phyloP scores from a whole-genome alignment of 2,329 filamentous ascomycete genomes.

The Bipolaris sorokiniana region DNA sequence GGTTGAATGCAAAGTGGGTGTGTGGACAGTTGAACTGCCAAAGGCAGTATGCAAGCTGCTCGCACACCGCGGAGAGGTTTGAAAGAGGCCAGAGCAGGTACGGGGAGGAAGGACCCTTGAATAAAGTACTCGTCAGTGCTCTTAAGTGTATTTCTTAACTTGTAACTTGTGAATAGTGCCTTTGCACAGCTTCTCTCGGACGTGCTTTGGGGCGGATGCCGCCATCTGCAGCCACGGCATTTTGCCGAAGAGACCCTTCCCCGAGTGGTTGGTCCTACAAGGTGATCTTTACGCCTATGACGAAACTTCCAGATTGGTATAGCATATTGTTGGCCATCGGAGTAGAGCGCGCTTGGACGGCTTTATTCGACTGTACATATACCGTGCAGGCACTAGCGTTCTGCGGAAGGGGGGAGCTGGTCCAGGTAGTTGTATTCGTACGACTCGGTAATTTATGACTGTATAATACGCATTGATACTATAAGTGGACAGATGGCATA shows the following conservation, averaged over 20 bases:
- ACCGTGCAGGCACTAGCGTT: background rate
- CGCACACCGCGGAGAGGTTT: no score
- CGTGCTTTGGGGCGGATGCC: background rate
- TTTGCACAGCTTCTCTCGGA: background rate
- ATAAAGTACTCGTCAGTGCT: no score
- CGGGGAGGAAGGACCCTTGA: no score
- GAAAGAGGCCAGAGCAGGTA: no score
- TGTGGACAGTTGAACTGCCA: background rate
- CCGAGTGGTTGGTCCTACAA: background rate
- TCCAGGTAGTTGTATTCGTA: constrained; percentile 6
- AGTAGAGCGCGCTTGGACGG: constrained; percentile 17
- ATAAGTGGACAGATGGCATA: background rate
- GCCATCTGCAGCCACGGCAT: constrained; percentile 12
- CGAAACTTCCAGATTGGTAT: constrained; percentile 10
- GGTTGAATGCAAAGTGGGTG: background rate
- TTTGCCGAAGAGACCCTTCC: constrained; percentile 1
- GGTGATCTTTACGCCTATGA: background rate
- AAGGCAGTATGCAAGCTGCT: background rate
- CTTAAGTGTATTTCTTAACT: no score
- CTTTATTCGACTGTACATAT: background rate
- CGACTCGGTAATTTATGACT: background rate
- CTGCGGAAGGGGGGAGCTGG: background rate
- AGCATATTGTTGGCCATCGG: constrained; percentile 18
- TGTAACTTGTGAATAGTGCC: no score
- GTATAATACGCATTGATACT: background rate